Evolutionary conservation across 805 yeast genomes (phyloP).

Genomic region (Jamesozyma gamospora): DNA sequence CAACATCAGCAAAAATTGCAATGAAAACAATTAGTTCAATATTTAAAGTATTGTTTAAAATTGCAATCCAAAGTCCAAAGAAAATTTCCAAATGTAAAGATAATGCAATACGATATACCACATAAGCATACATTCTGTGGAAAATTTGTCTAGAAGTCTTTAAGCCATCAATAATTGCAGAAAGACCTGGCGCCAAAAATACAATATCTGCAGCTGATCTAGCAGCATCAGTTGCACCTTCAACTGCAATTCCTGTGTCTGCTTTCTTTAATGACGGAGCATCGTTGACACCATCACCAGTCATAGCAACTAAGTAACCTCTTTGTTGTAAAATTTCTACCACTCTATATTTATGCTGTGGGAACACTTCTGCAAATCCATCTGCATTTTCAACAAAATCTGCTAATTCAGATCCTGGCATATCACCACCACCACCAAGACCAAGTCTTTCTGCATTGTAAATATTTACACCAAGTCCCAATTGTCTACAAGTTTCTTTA

Average conservation of each 20-base stretch:
- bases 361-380: conserved; percentile 98
- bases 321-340: conserved; percentile 91
- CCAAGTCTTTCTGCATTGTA: conserved; percentile 95
- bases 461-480: conserved; percentile 91
- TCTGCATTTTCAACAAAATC: conserved; percentile 96
- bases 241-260: conserved; percentile 93
- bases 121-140: conserved; percentile 98
- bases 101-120: conserved; percentile 94
- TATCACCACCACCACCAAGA: conserved; percentile 89
- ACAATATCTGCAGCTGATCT: conserved; percentile 95
- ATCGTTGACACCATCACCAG: conserved; percentile 99
- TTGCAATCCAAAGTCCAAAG: conserved; percentile 94
- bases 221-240: conserved; percentile 96
- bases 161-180: conserved; percentile 88
- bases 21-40: conserved; percentile 89
- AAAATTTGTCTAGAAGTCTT: conserved; percentile 94
- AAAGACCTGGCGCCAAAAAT: conserved; percentile 89
- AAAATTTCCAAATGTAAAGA: conserved; percentile 89
- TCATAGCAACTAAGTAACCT: conserved; percentile 97
- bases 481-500: conserved; percentile 95
- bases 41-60: conserved; percentile 74
- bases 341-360: conserved; percentile 93
- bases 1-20: conserved; percentile 96
- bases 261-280: conserved; percentile 97
- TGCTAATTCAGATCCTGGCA: conserved; percentile 95